A percentile compares a stretch with the other conserved stretches of the same genome.
These are phyloP conservation scores for Populus hybrid DNA, from an alignment of 441 rosid genomes.

Conservation along the genomic window DNA sequence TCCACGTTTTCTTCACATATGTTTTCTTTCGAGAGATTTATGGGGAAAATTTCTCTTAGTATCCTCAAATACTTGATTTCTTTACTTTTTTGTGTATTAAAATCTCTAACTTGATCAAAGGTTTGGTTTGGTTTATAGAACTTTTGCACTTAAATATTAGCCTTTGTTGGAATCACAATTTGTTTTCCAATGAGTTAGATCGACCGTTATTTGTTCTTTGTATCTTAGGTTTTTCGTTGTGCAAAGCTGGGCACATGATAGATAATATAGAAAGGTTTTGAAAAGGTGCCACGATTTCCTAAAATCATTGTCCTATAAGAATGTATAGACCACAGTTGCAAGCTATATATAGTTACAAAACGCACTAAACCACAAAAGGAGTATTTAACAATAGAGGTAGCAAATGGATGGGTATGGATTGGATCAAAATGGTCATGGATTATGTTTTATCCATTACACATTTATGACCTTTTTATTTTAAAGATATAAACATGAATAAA, in stretches of 20 bases:
- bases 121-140: background rate
- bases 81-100: too few species aligned
- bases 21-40: background rate
- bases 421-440: background rate
- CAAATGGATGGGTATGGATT: background rate
- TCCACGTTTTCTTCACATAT: background rate
- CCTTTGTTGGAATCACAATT: background rate
- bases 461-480: background rate
- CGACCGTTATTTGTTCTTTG: background rate
- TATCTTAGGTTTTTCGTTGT: background rate
- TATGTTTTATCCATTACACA: background rate
- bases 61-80: background rate
- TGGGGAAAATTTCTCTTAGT: background rate
- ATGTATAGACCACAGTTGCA: background rate
- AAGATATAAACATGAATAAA: background rate
- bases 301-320: background rate
- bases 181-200: background rate
- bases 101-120: background rate
- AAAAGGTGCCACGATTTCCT: background rate
- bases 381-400: background rate
- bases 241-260: background rate
- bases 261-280: background rate
- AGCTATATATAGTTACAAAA: background rate
- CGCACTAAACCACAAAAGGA: background rate
- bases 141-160: background rate